These are phyloP conservation scores for Arachis monticola DNA, from an alignment of 331 rosid genomes.

Conservation along the genomic window DNA sequence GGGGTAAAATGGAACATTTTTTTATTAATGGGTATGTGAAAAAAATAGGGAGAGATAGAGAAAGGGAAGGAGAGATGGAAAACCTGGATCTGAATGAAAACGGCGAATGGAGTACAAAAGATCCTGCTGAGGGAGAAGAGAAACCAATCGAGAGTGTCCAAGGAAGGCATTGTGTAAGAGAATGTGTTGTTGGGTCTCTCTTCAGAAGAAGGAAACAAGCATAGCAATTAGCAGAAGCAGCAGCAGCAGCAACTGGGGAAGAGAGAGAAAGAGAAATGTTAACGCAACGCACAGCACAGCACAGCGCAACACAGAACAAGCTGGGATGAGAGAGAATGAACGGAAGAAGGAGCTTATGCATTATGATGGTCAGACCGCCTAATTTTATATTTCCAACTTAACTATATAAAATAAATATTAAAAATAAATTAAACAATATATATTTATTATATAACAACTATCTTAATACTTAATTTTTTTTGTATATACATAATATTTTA, in stretches of 20 bases:
- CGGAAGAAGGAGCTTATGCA: too few species aligned
- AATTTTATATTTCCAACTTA: too few species aligned
- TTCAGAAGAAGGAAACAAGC: slow-evolving; percentile 1
- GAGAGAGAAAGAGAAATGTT: background rate
- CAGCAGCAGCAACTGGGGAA: slow-evolving; percentile 15
- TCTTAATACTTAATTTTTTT: too few species aligned
- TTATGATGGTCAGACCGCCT: background rate
- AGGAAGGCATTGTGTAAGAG: slow-evolving; percentile 45
- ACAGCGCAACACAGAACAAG: background rate
- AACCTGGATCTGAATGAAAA: slow-evolving; percentile 86
- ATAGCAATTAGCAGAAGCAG: background rate
- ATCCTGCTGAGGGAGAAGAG: slow-evolving; percentile 68
- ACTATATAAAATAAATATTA: too few species aligned
- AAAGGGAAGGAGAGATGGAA: background rate
- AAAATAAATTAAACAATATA: too few species aligned
- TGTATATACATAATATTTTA: too few species aligned
- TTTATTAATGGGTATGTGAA: background rate
- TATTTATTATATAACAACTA: too few species aligned
- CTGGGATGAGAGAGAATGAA: background rate
- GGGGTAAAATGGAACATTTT: background rate
- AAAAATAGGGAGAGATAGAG: background rate
- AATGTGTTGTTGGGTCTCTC: slow-evolving; percentile 4
- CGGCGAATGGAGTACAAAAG: slow-evolving; percentile 57
- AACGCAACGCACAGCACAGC: background rate
- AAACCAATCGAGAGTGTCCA: slow-evolving; percentile 59